Percentiles rank a stretch among this genome's conserved stretches.
Conservation (phyloP, 805 yeast species). For the Wickerhamiella sergipiensis region DNA sequence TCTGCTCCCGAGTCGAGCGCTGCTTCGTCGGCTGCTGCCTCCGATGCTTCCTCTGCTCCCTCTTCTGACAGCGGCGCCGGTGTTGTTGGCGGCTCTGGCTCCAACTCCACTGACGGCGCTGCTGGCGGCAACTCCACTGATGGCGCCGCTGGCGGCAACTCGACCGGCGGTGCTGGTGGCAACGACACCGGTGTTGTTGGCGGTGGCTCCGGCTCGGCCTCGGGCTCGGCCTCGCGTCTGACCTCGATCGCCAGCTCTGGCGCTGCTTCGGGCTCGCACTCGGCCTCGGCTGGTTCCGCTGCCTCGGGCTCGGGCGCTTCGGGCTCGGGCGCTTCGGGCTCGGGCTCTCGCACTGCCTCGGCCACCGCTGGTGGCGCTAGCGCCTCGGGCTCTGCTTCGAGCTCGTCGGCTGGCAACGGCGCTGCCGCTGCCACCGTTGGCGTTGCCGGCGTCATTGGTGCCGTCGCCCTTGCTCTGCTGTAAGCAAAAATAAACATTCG, state of each 20-base stretch:
- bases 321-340: background rate
- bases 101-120: background rate
- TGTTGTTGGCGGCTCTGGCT: background rate
- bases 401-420: constrained; percentile 5
- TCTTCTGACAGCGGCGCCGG: background rate
- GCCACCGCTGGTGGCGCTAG: too few species aligned
- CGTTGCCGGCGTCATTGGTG: constrained; percentile 12
- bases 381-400: constrained; percentile 4
- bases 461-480: constrained; percentile 9
- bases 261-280: constrained; percentile 1
- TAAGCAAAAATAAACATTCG: constrained; percentile 1
- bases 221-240: background rate
- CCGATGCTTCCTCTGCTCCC: background rate
- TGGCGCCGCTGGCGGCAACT: background rate
- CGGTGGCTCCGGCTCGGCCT: background rate
- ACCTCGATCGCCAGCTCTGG: constrained; percentile 1
- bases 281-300: constrained; percentile 8
- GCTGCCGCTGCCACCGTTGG: constrained; percentile 7
- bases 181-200: background rate
- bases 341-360: background rate
- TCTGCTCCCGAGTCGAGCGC: constrained; percentile 2
- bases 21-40: background rate
- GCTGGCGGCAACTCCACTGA: too few species aligned
- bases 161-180: background rate
- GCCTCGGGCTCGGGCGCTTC: constrained; percentile 16